Evolutionary conservation across 257 asterid genomes (phyloP).

Genomic region (Przewalskia tangutica): DNA sequence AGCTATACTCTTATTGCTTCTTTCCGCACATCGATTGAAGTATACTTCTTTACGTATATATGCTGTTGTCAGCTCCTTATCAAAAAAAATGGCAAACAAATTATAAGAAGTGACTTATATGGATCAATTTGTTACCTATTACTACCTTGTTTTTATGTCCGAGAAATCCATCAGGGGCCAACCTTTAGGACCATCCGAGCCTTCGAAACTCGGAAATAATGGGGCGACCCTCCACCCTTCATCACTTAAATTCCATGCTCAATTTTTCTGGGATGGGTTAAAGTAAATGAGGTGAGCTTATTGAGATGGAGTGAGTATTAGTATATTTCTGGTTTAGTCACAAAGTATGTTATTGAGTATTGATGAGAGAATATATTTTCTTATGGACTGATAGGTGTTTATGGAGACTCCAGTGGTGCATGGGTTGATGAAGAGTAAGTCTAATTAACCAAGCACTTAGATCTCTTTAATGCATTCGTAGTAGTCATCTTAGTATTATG

Average conservation of each 20-base stretch:
- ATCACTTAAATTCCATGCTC: background rate
- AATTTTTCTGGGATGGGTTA: background rate
- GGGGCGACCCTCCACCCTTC: too few relatives aligned
- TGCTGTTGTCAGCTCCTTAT: background rate
- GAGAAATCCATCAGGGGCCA: too few relatives aligned
- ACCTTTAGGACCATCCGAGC: too few relatives aligned
- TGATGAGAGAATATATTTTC: background rate
- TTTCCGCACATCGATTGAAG: background rate
- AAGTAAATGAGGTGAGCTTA: background rate
- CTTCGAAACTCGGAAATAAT: too few relatives aligned
- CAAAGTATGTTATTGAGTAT: background rate
- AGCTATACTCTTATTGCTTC: background rate
- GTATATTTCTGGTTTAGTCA: background rate
- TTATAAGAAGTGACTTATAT: background rate
- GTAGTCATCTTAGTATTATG: constrained; percentile 13
- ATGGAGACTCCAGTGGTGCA: constrained; percentile 78
- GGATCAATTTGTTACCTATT: background rate
- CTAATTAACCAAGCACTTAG: background rate
- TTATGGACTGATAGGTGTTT: constrained; percentile 50
- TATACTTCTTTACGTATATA: background rate
- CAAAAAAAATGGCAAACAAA: background rate
- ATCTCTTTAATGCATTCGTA: constrained; percentile 4
- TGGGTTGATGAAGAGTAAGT: constrained; percentile 73
- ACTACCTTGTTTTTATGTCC: background rate
- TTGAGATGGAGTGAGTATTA: background rate